These are phyloP conservation scores for Hemileia vastatrix DNA, from an alignment of 1,284 basidiomycete species.

Conservation along the genomic window DNA sequence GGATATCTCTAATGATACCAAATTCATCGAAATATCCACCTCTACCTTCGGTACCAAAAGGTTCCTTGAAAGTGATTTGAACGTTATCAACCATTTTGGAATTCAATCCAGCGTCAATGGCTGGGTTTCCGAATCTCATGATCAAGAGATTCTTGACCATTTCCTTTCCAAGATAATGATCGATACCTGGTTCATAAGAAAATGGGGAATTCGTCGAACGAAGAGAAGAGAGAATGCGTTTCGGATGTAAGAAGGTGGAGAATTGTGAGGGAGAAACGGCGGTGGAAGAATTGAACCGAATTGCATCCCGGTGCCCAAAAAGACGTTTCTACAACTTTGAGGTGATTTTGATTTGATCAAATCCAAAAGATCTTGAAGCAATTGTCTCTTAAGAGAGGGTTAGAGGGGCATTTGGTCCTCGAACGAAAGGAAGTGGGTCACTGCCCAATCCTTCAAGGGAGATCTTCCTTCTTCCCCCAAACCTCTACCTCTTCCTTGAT, in stretches of 20 bases:
- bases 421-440: no score
- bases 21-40: slow-evolving; percentile 47
- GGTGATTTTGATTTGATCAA: no score
- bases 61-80: slow-evolving; percentile 46
- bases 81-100: slow-evolving; percentile 44
- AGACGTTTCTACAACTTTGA: no score
- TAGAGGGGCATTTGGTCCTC: no score
- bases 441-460: no score
- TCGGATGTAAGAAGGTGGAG: background rate
- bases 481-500: no score
- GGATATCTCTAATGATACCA: slow-evolving; percentile 46
- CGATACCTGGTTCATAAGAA: slow-evolving; percentile 26
- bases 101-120: slow-evolving; percentile 42
- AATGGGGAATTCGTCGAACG: background rate
- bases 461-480: no score
- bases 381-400: no score
- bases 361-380: no score
- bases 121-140: slow-evolving; percentile 40
- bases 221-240: background rate
- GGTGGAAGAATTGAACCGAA: background rate
- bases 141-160: slow-evolving; percentile 44
- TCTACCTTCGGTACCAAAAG: slow-evolving; percentile 46
- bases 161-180: slow-evolving; percentile 44
- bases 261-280: background rate
- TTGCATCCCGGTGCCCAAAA: no score